Percentiles rank a stretch among this genome's conserved stretches.
These are phyloP conservation scores for Gentiana macrophylla DNA, from an alignment of 257 asterid genomes.

Conservation along the genomic window DNA sequence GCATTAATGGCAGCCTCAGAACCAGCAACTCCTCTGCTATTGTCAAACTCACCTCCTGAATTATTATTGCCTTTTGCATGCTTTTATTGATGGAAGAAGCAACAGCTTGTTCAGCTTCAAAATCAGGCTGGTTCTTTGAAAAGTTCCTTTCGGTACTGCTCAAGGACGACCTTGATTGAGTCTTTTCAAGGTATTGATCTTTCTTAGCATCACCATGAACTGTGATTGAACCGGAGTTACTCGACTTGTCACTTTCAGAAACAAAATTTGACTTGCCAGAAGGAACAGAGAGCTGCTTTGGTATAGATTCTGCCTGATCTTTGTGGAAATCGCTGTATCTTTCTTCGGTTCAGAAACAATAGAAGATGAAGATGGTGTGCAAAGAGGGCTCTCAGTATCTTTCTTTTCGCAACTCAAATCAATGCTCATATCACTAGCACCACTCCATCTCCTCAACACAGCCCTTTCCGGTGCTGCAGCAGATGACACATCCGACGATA, in stretches of 20 bases:
- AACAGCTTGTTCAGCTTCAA: constrained; percentile 26
- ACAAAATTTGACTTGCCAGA: constrained; percentile 25
- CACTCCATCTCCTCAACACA: constrained; percentile 86
- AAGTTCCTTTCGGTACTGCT: constrained; percentile 20
- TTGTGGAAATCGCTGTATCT: constrained; percentile 26
- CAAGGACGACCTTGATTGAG: constrained; percentile 31
- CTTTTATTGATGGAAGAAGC: constrained; percentile 9
- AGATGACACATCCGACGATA: constrained; percentile 60
- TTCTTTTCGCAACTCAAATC: constrained; percentile 71
- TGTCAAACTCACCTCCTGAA: constrained; percentile 22
- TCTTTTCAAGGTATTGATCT: constrained; percentile 29
- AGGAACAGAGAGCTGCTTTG: constrained; percentile 18
- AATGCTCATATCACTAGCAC: constrained; percentile 87
- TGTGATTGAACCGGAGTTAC: constrained; percentile 16
- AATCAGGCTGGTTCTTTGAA: constrained; percentile 22
- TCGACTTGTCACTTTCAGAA: constrained; percentile 21
- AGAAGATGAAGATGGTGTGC: constrained; percentile 38
- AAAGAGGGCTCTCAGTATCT: constrained; percentile 49
- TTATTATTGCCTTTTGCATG: not conserved
- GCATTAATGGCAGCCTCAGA: constrained; percentile 25
- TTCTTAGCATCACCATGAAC: constrained; percentile 30
- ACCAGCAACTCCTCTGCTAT: constrained; percentile 13
- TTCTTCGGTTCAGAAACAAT: constrained; percentile 28
- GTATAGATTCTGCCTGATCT: constrained; percentile 13
- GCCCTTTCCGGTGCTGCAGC: constrained; percentile 46